Conservation (phyloP, 176 grass and related monocot species). For the Triticum monococcum region DNA sequence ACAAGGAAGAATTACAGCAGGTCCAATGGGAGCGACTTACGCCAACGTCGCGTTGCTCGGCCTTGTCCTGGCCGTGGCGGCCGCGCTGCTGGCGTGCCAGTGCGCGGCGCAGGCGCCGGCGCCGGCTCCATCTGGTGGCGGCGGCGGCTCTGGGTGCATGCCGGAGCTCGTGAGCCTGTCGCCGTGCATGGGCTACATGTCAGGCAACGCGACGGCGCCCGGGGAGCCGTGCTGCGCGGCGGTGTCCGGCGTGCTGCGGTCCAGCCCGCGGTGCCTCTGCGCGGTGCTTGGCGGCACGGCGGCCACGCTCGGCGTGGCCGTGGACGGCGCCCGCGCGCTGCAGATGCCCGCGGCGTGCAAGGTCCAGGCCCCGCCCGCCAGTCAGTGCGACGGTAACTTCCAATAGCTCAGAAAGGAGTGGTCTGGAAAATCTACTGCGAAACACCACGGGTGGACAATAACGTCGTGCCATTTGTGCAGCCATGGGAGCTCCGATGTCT, state of each 20-base stretch:
- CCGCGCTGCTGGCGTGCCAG: not conserved
- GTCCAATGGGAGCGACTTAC: not conserved
- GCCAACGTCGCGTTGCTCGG: not conserved
- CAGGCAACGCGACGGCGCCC: slow-evolving; percentile 56
- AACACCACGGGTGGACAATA: not conserved
- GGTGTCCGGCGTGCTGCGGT: slow-evolving; percentile 42
- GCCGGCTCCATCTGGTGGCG: not conserved
- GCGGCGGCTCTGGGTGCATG: slow-evolving; percentile 28
- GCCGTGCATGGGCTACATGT: slow-evolving; percentile 62
- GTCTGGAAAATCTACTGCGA: too few species aligned
- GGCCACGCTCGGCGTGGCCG: slow-evolving; percentile 52
- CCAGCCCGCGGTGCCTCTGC: slow-evolving; percentile 69
- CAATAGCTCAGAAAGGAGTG: too few species aligned
- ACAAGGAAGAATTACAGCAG: not conserved
- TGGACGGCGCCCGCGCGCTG: slow-evolving; percentile 56
- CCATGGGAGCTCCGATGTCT: slow-evolving; percentile 14
- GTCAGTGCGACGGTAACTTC: slow-evolving; percentile 48
- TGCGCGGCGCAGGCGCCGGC: slow-evolving; percentile 16
- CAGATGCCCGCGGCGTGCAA: slow-evolving; percentile 62
- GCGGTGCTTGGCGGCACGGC: slow-evolving; percentile 51
- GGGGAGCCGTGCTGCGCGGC: slow-evolving; percentile 61
- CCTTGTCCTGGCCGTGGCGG: slow-evolving; percentile 26
- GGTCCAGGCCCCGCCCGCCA: slow-evolving; percentile 50
- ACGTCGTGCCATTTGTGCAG: not conserved
- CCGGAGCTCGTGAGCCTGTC: slow-evolving; percentile 50